A percentile compares a stretch with the other conserved stretches of the same genome.
Conservation (phyloP, 2,329 filamentous ascomycete species). For the Nigrospora osmanthi region DNA sequence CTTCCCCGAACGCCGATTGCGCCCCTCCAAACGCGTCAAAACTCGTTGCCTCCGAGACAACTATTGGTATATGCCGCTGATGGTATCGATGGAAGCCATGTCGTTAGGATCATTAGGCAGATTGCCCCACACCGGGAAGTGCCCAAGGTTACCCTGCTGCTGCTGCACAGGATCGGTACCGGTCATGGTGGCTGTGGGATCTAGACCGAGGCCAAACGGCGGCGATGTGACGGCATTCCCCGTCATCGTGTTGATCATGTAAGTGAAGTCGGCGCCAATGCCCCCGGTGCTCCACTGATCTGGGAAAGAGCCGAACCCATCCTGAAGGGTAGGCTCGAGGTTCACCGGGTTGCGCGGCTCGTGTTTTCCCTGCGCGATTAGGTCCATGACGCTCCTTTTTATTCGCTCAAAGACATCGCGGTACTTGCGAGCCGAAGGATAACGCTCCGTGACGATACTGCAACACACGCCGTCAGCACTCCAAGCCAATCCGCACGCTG, state of each 20-base stretch:
- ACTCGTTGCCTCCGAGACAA: too few relatives aligned
- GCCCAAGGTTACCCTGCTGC: background rate
- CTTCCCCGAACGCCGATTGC: background rate
- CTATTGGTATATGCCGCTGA: constrained; percentile 6
- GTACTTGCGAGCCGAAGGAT: constrained; percentile 21
- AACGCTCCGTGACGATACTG: constrained; percentile 20
- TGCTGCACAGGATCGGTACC: background rate
- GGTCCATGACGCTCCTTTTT: constrained; percentile 14
- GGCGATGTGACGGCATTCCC: constrained; percentile 7
- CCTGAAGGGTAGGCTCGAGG: constrained; percentile 16
- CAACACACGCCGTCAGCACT: background rate
- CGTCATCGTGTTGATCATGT: constrained; percentile 22
- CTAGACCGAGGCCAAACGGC: constrained; percentile 5
- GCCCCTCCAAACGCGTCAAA: background rate
- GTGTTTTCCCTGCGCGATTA: constrained; percentile 19
- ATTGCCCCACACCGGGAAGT: constrained; percentile 2
- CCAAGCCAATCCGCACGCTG: too few relatives aligned
- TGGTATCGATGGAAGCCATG: constrained; percentile 1
- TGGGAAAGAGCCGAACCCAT: constrained; percentile 11
- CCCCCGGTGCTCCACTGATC: constrained; percentile 12
- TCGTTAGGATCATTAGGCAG: constrained; percentile 1
- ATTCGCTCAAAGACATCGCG: constrained; percentile 23
- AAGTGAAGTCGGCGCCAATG: constrained; percentile 15
- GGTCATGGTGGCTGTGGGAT: constrained; percentile 2
- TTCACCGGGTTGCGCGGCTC: constrained; percentile 17